Evolutionary conservation across 176 grass and related monocot species (phyloP).

Genomic region (Musa schizocarpa): DNA sequence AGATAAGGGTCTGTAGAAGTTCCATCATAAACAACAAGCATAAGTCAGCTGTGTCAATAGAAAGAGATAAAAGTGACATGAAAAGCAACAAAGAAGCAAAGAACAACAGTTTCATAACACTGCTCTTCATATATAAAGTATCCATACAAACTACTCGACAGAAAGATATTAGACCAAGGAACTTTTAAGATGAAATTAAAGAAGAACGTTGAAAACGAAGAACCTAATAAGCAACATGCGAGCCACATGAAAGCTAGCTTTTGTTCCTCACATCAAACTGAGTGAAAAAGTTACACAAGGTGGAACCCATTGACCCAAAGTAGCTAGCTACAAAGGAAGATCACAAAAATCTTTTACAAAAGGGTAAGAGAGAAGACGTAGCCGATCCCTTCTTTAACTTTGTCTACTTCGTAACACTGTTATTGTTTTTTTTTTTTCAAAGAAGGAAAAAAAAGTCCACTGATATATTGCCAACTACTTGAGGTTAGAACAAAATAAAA

Average conservation of each 20-base stretch:
- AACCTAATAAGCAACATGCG: background rate
- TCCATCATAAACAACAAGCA: background rate
- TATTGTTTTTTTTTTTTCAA: background rate
- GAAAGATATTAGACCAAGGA: background rate
- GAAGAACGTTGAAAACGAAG: too few species aligned
- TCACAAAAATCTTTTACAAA: background rate
- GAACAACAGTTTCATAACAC: background rate
- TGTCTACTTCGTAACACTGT: background rate
- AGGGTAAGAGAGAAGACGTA: too few species aligned
- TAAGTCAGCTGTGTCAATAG: background rate
- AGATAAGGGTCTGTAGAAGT: slow-evolving; percentile 37
- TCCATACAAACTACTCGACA: background rate
- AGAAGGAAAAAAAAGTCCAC: background rate
- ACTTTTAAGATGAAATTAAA: background rate
- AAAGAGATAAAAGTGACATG: background rate
- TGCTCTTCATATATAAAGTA: background rate
- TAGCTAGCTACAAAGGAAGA: background rate
- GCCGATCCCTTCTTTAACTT: too few species aligned
- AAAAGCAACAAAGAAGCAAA: background rate
- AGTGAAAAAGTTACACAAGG: background rate
- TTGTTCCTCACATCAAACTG: background rate
- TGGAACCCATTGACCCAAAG: background rate
- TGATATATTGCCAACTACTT: background rate
- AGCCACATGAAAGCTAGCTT: background rate
- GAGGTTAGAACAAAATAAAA: background rate